Base-by-base conservation (phyloP, 208 protist genomes). In the Naegleria gruberi region DNA sequence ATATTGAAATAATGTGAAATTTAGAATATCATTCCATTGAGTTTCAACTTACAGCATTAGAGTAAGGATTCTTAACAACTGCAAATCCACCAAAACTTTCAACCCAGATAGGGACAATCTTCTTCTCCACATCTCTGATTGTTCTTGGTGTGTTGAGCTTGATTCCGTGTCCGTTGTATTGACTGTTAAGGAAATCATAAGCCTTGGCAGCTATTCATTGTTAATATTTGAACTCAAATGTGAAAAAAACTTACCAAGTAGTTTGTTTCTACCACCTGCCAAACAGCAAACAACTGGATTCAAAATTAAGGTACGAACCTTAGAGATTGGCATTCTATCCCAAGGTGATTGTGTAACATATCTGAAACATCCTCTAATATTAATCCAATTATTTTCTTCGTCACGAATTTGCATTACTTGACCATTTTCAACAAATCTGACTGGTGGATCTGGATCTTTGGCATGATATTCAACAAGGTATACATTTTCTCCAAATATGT, bases 321-420 rank as follows among this genome's bases (percentile, higher is more conserved):
- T 41, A 19, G 23, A 87, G 10, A 92, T 23, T 40, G 91, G 93
- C 0, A 94, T 77, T 45, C 94, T 65, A 43, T 82, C 92, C 94
- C 94, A 95, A 34, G 94, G 94, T 89, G 90, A 91, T 92, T 95
- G 93, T 12, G 94, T 95, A 12, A 95, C 94, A 93, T 95, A 95
- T 10, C 94, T 87, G 82, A 95, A 95, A 55, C 55, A 41, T 5
- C 92, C 93, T 37, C 93, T 81, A 37, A 95, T 90, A 40, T 44
- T 55, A 40, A 90, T 51, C 93, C 93, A 95, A 23, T 94, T 41
- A 30, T 17, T 44, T 17, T 44, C 40, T 40, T 51, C 30, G 41
- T 90, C 47, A 41, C 40, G 89, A 23, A 94, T 74, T 74, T 90
- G 43, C 43, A 94, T 90, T n/a, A 90, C 23, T 74, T 47, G 45